Percentiles rank a stretch among this genome's conserved stretches.
These are phyloP conservation scores for Echeveria elegans DNA, from an alignment of 164 flowering plant species.

Conservation along the genomic window DNA sequence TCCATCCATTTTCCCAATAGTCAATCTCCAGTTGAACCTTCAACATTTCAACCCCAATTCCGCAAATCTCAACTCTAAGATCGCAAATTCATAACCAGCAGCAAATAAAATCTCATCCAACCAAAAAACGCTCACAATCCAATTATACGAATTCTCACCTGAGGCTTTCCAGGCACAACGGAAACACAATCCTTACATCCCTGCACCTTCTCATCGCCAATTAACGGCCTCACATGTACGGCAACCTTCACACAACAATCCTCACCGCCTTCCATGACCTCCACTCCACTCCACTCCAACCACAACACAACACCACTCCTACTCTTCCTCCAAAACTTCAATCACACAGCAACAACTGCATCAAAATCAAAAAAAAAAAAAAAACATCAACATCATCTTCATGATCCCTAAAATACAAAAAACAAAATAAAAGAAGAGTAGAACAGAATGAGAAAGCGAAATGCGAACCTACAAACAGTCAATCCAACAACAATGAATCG, in stretches of 20 bases:
- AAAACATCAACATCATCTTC: background rate
- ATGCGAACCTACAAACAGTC: background rate
- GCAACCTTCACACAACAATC: conserved; percentile 90
- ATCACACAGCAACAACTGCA: background rate
- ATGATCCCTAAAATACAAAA: background rate
- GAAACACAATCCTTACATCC: conserved; percentile 85
- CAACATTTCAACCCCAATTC: background rate
- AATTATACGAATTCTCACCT: conserved; percentile 33
- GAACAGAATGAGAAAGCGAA: background rate
- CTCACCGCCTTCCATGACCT: conserved; percentile 23
- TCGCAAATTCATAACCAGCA: background rate
- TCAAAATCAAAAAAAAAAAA: background rate
- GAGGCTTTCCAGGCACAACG: conserved; percentile 67
- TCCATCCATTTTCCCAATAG: background rate
- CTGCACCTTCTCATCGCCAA: conserved; percentile 64
- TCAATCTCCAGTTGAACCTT: too few species aligned
- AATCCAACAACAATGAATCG: background rate
- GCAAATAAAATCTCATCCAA: background rate
- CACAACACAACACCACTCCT: conserved; percentile 13
- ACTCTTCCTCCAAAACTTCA: background rate
- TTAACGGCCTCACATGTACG: conserved; percentile 72
- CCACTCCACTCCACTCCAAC: conserved; percentile 14
- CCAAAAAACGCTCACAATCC: background rate
- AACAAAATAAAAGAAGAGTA: background rate
- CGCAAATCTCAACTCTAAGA: background rate